phyloP scores from a whole-genome alignment of 495 filamentous ascomycete species.

The Xylaria intraflava region DNA sequence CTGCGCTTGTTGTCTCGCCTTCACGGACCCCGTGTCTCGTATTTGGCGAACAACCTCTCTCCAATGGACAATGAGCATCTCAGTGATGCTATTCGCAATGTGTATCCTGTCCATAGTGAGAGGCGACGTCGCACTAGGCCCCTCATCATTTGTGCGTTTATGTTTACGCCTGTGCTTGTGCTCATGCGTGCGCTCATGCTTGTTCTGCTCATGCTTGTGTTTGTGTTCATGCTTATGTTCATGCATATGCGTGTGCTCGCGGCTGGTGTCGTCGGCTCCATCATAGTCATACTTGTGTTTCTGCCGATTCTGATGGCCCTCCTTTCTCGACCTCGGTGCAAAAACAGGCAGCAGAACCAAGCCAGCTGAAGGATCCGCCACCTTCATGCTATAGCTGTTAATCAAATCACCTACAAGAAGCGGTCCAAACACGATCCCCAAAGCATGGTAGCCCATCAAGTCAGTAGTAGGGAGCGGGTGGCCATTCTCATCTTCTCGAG shows the following conservation, averaged over 20 bases:
- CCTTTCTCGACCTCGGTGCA: constrained; percentile 30
- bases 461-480: constrained; percentile 41
- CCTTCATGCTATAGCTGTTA: constrained; percentile 35
- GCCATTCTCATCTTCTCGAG: constrained; percentile 42
- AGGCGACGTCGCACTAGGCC: not conserved
- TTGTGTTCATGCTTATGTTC: constrained; percentile 15
- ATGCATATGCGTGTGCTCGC: not conserved
- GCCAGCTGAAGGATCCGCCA: constrained; percentile 29
- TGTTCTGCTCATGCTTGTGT: constrained; percentile 7
- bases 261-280: not conserved
- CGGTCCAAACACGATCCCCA: constrained; percentile 60
- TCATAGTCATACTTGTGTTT: not conserved
- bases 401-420: constrained; percentile 54
- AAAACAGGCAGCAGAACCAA: constrained; percentile 32
- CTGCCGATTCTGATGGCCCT: constrained; percentile 27
- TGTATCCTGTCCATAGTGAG: constrained; percentile 41
- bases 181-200: not conserved
- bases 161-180: constrained; percentile 7
- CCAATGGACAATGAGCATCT: constrained; percentile 56
- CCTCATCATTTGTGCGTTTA: constrained; percentile 1
- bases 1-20: constrained; percentile 10
- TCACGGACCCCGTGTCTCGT: constrained; percentile 32
- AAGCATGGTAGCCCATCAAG: constrained; percentile 55
- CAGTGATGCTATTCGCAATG: constrained; percentile 47
- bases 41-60: constrained; percentile 51